Evolutionary conservation across 495 filamentous ascomycete genomes (phyloP).

Genomic region (Lophiostoma macrostomum): DNA sequence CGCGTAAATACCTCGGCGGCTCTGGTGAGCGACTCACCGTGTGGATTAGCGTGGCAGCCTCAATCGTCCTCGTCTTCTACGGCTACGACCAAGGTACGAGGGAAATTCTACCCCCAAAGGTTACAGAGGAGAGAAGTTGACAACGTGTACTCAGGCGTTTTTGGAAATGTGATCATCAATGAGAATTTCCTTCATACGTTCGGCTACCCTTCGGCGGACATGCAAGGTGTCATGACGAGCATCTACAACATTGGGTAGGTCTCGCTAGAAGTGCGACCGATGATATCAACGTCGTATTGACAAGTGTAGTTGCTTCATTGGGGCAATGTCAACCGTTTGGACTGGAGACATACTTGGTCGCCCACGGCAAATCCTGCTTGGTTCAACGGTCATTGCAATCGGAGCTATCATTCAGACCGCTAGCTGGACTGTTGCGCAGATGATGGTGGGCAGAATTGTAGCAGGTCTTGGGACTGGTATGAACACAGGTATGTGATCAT

Average conservation of each 20-base stretch:
- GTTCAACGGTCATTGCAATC: constrained; percentile 30
- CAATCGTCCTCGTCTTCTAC: constrained; percentile 29
- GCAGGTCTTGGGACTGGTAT: constrained; percentile 36
- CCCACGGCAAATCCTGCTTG: constrained; percentile 26
- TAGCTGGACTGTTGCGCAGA: constrained; percentile 30
- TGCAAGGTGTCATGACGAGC: constrained; percentile 32
- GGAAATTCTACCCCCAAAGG: no score
- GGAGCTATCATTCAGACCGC: constrained; percentile 37
- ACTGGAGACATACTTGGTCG: constrained; percentile 30
- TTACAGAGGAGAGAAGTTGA: no score
- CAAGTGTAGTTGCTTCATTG: constrained; percentile 34
- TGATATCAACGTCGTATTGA: no score
- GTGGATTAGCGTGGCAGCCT: constrained; percentile 29
- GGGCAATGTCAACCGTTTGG: constrained; percentile 29
- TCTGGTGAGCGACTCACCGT: constrained; percentile 31
- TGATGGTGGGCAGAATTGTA: constrained; percentile 37
- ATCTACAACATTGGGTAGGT: constrained; percentile 36
- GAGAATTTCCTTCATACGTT: constrained; percentile 29
- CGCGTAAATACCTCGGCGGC: constrained; percentile 30
- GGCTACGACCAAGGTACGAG: constrained; percentile 25
- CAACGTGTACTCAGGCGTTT: constrained; percentile 13
- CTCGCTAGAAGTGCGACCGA: no score
- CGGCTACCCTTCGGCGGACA: constrained; percentile 28
- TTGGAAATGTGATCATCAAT: constrained; percentile 32
- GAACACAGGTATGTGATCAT: no score